Percentiles rank a stretch among this genome's conserved stretches.
phyloP scores from a whole-genome alignment of 495 filamentous ascomycete species.

The Aspergillus sclerotioniger region DNA sequence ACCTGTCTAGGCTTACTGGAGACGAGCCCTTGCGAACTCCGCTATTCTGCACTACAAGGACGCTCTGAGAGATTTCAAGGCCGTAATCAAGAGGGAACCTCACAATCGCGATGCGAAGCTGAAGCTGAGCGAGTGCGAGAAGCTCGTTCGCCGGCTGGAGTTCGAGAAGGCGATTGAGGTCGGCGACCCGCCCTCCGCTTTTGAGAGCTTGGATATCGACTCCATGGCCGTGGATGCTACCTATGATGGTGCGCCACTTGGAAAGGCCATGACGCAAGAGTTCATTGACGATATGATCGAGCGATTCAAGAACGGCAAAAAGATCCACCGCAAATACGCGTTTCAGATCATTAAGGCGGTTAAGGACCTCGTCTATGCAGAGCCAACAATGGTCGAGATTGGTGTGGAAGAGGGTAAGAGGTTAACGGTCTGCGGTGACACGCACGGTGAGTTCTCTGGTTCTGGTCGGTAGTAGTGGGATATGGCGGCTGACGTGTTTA shows the following conservation, averaged over 20 bases:
- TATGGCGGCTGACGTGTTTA: conserved; percentile 31
- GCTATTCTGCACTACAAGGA: conserved; percentile 85
- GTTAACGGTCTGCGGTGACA: conserved; percentile 96
- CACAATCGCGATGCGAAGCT: conserved; percentile 85
- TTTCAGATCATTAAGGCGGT: conserved; percentile 93
- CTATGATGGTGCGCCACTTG: conserved; percentile 84
- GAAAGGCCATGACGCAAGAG: conserved; percentile 85
- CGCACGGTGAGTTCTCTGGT: conserved; percentile 66
- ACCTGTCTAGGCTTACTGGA: conserved; percentile 82
- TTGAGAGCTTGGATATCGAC: conserved; percentile 86
- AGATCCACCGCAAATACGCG: conserved; percentile 91
- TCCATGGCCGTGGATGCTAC: conserved; percentile 73
- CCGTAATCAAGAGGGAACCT: conserved; percentile 82
- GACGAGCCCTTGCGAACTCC: conserved; percentile 84
- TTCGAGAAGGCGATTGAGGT: conserved; percentile 96
- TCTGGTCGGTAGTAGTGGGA: background rate
- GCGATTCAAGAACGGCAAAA: conserved; percentile 94
- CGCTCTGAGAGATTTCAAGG: conserved; percentile 88
- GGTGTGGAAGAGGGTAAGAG: conserved; percentile 71
- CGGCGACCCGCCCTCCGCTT: conserved; percentile 83
- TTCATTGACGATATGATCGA: conserved; percentile 97
- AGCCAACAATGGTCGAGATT: conserved; percentile 97
- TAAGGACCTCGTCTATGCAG: conserved; percentile 82
- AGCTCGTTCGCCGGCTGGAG: conserved; percentile 81
- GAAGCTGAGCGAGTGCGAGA: conserved; percentile 88